Percentiles rank a stretch among this genome's conserved stretches.
Conservation (phyloP, 805 yeast species). For the Zygotorulaspora chibaensis region DNA sequence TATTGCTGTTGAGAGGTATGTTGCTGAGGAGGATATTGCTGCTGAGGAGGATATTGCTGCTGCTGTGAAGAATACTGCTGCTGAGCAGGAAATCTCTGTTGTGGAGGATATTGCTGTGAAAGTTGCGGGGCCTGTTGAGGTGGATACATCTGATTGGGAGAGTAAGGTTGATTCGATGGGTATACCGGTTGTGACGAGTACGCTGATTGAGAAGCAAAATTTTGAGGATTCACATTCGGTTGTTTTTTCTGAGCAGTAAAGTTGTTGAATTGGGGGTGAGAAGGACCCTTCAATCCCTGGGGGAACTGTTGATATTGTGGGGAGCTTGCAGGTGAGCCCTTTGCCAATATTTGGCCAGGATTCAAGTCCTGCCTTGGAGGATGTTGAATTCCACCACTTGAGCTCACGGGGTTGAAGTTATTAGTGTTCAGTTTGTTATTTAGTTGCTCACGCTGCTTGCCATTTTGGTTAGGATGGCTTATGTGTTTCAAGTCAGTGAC, state of each 20-base stretch:
- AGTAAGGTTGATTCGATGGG: conserved; percentile 8
- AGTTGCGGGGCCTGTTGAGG: conserved; percentile 11
- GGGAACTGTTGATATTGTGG: conserved; percentile 7
- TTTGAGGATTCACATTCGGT: background rate
- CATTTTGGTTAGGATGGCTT: conserved; percentile 1
- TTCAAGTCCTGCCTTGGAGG: background rate
- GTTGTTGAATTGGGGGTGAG: conserved; percentile 2
- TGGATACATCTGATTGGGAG: background rate
- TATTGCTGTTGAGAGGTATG: conserved; percentile 7
- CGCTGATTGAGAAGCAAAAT: background rate
- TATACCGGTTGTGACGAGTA: conserved; percentile 6
- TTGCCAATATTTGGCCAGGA: background rate
- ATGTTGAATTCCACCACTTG: background rate
- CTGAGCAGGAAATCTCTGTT: background rate
- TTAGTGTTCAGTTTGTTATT: background rate
- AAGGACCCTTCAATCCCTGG: conserved; percentile 2
- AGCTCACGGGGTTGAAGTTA: background rate
- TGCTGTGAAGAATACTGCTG: conserved; percentile 11
- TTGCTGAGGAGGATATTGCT: background rate
- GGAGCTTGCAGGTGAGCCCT: background rate
- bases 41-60: conserved; percentile 6
- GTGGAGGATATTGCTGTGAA: conserved; percentile 7
- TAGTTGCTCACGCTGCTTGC: conserved; percentile 1
- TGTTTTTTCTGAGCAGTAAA: background rate
- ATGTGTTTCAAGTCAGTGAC: conserved; percentile 5